Percentiles rank a stretch among this genome's conserved stretches.
Conservation (phyloP, 106 monocot species). For the Triglochin maritima region DNA sequence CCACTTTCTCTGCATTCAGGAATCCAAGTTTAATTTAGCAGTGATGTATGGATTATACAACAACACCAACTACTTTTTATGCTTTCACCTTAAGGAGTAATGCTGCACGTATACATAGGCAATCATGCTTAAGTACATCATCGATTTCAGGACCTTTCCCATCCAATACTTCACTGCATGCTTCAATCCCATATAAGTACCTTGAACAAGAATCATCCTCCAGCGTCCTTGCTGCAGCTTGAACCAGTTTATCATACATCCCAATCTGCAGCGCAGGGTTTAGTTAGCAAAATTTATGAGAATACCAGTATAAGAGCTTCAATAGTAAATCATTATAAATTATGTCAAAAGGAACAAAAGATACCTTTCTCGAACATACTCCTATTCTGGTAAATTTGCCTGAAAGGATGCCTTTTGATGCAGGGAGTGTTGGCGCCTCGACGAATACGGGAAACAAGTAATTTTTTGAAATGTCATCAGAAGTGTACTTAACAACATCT, state of each 20-base stretch:
- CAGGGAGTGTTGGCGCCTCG: slow-evolving; percentile 13
- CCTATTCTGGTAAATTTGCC: slow-evolving; percentile 20
- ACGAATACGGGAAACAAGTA: slow-evolving; percentile 21
- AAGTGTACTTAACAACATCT: slow-evolving; percentile 39
- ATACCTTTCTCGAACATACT: slow-evolving; percentile 32
- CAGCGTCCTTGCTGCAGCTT: slow-evolving; percentile 46
- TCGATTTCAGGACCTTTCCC: slow-evolving; percentile 50
- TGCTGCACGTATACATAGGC: slow-evolving; percentile 80
- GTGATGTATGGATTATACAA: too few relatives aligned
- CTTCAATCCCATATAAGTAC: slow-evolving; percentile 69
- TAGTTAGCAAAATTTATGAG: not conserved
- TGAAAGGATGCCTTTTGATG: slow-evolving; percentile 3
- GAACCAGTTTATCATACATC: slow-evolving; percentile 43
- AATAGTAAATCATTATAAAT: too few relatives aligned
- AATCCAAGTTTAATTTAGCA: slow-evolving; percentile 7
- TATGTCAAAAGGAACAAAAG: too few relatives aligned
- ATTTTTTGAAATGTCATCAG: slow-evolving; percentile 39
- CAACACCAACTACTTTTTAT: too few relatives aligned
- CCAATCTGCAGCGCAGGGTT: slow-evolving; percentile 35
- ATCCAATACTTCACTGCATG: slow-evolving; percentile 78
- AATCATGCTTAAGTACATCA: slow-evolving; percentile 43
- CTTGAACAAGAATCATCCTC: slow-evolving; percentile 26
- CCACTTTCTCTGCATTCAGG: slow-evolving; percentile 79
- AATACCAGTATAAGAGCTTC: too few relatives aligned
- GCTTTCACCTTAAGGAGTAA: slow-evolving; percentile 71